These are phyloP conservation scores for Paracoccidioides lutzii DNA, from an alignment of 2,329 filamentous ascomycete species.

Conservation along the genomic window DNA sequence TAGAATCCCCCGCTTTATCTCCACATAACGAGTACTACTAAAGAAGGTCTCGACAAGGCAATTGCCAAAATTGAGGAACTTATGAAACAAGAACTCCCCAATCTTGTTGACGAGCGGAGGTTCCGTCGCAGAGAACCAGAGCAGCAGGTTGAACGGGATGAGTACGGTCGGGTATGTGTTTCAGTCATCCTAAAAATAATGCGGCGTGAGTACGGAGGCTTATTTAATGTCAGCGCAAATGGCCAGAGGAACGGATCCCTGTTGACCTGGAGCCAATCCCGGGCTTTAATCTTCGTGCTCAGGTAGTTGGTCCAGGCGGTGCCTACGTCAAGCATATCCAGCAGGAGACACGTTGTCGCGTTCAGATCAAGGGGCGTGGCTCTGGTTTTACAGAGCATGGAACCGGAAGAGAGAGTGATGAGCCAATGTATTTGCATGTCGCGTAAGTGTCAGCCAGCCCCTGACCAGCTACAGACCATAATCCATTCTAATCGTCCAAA, in stretches of 20 bases:
- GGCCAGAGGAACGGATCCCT: conserved; percentile 91
- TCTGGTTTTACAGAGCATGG: conserved; percentile 86
- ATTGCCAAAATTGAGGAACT: conserved; percentile 82
- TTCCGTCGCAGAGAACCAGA: conserved; percentile 69
- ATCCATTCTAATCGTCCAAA: conserved; percentile 32
- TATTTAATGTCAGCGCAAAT: conserved; percentile 61
- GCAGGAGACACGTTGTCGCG: conserved; percentile 83
- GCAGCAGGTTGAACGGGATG: conserved; percentile 74
- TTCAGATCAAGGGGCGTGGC: conserved; percentile 94
- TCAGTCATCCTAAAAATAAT: background rate
- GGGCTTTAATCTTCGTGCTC: conserved; percentile 90
- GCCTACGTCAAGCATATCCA: conserved; percentile 98
- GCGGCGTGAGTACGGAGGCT: background rate
- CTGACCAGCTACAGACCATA: background rate
- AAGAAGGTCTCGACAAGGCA: conserved; percentile 81
- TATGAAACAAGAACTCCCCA: conserved; percentile 91
- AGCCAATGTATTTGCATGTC: conserved; percentile 93
- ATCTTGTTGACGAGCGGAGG: conserved; percentile 84
- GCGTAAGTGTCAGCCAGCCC: conserved; percentile 51
- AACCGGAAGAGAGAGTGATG: conserved; percentile 82
- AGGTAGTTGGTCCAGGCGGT: conserved; percentile 88
- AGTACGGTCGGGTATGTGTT: conserved; percentile 65
- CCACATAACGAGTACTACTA: conserved; percentile 84
- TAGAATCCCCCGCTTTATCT: conserved; percentile 90
- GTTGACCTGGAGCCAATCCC: conserved; percentile 82